Percentiles rank a stretch among this genome's conserved stretches.
Evolutionary conservation across 441 rosid genomes (phyloP).

Genomic region (Breynia disticha): DNA sequence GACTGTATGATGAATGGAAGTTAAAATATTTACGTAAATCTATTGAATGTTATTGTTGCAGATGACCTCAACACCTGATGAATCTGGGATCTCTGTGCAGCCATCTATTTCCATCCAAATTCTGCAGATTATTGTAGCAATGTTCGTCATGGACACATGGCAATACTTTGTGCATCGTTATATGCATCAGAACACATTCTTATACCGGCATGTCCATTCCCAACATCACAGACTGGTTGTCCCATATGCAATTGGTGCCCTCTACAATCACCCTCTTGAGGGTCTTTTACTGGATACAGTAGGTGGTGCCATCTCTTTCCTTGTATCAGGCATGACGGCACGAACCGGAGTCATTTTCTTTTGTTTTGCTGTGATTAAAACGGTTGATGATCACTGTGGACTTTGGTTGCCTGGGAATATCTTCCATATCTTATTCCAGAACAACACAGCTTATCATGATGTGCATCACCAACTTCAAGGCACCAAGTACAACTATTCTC

Average conservation of each 20-base stretch:
- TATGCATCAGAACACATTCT: constrained; percentile 68
- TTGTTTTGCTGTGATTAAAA: constrained; percentile 58
- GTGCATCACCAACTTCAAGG: constrained; percentile 72
- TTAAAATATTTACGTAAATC: background rate
- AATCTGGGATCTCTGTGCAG: constrained; percentile 41
- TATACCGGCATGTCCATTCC: constrained; percentile 62
- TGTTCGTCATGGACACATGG: constrained; percentile 70
- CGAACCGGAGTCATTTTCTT: constrained; percentile 57
- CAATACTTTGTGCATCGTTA: constrained; percentile 66
- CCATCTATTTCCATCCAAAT: constrained; percentile 47
- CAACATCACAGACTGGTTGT: constrained; percentile 66
- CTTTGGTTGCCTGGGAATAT: constrained; percentile 66
- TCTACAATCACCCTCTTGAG: constrained; percentile 62
- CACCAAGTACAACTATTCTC: constrained; percentile 59
- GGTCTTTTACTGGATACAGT: constrained; percentile 58
- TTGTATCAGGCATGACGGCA: constrained; percentile 67
- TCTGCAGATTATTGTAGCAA: constrained; percentile 40
- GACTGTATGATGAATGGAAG: background rate
- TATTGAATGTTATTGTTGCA: constrained; percentile 15
- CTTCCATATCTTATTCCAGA: constrained; percentile 48
- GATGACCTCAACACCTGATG: constrained; percentile 36
- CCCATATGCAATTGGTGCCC: constrained; percentile 64
- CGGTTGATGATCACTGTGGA: constrained; percentile 69
- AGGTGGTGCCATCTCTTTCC: constrained; percentile 61
- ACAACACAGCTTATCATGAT: constrained; percentile 76